phyloP scores from a whole-genome alignment of 108 stramenopile species.

The Nitzschia palea region DNA sequence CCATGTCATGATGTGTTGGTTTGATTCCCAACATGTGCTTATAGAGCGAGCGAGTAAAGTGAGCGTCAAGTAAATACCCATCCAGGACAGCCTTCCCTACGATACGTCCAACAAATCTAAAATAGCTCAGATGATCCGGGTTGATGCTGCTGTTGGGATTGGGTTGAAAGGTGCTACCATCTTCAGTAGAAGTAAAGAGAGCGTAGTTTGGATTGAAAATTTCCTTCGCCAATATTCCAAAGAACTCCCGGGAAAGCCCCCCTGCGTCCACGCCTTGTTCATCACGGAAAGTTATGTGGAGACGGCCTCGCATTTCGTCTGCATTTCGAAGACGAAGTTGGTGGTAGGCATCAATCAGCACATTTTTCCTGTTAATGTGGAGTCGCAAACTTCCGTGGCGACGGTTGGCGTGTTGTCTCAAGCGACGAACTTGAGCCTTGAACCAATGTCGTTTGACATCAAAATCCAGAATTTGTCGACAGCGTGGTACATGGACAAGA shows the following conservation, averaged over 20 bases:
- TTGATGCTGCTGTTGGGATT: constrained; percentile 95
- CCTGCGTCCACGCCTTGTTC: constrained; percentile 99
- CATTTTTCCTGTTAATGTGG: constrained; percentile 79
- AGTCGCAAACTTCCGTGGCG: constrained; percentile 86
- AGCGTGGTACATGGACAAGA: constrained; percentile 84
- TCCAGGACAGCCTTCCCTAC: constrained; percentile 99
- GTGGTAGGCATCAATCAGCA: constrained; percentile 96
- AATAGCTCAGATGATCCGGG: constrained; percentile 94
- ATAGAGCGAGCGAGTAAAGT: constrained; percentile 97
- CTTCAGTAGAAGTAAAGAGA: constrained; percentile 94
- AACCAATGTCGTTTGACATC: constrained; percentile 94
- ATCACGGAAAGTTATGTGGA: constrained; percentile 93
- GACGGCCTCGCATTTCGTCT: constrained; percentile 94
- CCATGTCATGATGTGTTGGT: constrained; percentile 94
- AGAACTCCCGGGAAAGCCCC: constrained; percentile 96
- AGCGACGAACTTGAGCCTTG: constrained; percentile 80
- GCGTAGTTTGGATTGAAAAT: constrained; percentile 99
- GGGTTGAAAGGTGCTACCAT: constrained; percentile 97
- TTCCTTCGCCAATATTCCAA: constrained; percentile 94
- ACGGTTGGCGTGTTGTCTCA: constrained; percentile 85
- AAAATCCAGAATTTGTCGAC: constrained; percentile 88
- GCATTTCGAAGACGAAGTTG: constrained; percentile 90
- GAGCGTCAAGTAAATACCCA: constrained; percentile 95
- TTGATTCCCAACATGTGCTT: constrained; percentile 97
- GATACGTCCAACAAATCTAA: constrained; percentile 95